Percentiles rank a stretch among this genome's conserved stretches.
Conservation (phyloP, 148 eudicot species). For the Heliamphora exappendiculata region DNA sequence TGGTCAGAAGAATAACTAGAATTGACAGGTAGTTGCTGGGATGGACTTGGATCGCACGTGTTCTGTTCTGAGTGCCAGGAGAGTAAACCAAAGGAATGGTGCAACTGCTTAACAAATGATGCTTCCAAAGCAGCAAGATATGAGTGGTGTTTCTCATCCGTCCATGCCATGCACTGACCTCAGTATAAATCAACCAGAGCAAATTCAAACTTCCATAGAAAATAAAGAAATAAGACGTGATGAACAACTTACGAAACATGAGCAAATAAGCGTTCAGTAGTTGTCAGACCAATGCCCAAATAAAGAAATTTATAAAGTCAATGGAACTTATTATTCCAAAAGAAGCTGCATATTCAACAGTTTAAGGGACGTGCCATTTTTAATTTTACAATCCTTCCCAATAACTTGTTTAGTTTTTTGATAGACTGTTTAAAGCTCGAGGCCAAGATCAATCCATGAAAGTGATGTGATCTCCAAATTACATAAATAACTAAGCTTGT, state of each 20-base stretch:
- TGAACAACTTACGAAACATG: not conserved
- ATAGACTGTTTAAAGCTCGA: not conserved
- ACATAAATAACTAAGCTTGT: not conserved
- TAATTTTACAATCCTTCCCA: not conserved
- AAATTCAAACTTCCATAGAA: not conserved
- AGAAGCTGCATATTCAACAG: not conserved
- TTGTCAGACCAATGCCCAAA: not conserved
- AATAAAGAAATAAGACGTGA: not conserved
- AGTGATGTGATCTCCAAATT: not conserved
- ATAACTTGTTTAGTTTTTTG: not conserved
- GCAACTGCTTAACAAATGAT: conserved; percentile 37
- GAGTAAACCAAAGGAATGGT: conserved; percentile 20
- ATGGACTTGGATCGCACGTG: not conserved
- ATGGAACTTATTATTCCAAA: not conserved
- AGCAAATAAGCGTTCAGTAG: not conserved
- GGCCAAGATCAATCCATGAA: not conserved
- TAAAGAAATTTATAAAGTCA: not conserved
- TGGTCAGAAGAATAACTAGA: conserved; percentile 12
- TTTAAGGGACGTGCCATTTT: not conserved
- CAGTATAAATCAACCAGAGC: not conserved
- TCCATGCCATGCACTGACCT: conserved; percentile 21
- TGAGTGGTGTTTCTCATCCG: conserved; percentile 32
- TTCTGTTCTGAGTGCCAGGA: conserved; percentile 9
- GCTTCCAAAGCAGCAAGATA: conserved; percentile 34
- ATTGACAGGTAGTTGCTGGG: not conserved